phyloP scores from a whole-genome alignment of 2,329 filamentous ascomycete species.

The Elsinoe ampelina region DNA sequence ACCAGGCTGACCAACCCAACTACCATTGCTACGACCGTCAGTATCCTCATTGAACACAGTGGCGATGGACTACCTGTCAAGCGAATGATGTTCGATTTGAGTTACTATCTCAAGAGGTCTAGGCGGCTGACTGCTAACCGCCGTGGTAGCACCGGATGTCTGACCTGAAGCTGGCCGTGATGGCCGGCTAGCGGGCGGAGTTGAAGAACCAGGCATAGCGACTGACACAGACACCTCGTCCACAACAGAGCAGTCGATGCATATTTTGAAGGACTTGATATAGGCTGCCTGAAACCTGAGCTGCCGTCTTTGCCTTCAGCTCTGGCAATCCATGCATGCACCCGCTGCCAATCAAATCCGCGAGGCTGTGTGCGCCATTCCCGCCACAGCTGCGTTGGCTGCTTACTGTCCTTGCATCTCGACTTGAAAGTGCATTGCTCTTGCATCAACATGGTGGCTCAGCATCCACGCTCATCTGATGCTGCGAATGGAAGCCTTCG shows the following conservation, averaged over 20 bases:
- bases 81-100: neutral
- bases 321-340: neutral
- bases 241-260: too few species aligned
- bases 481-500: too few species aligned
- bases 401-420: too few species aligned
- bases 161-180: neutral
- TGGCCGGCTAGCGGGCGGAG: neutral
- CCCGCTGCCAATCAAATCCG: neutral
- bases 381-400: too few species aligned
- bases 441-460: too few species aligned
- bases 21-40: neutral
- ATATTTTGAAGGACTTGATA: neutral
- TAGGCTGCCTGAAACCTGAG: neutral
- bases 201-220: neutral
- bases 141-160: neutral
- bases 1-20: neutral
- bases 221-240: too few species aligned
- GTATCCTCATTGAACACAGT: neutral
- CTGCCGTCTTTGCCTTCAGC: neutral
- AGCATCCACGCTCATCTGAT: too few species aligned
- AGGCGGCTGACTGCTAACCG: neutral
- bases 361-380: neutral
- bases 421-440: too few species aligned
- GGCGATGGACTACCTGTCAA: neutral
- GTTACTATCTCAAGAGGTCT: neutral